Evolutionary conservation across 495 filamentous ascomycete species (phyloP).

Genomic region (Aspergillus ellipticus): DNA sequence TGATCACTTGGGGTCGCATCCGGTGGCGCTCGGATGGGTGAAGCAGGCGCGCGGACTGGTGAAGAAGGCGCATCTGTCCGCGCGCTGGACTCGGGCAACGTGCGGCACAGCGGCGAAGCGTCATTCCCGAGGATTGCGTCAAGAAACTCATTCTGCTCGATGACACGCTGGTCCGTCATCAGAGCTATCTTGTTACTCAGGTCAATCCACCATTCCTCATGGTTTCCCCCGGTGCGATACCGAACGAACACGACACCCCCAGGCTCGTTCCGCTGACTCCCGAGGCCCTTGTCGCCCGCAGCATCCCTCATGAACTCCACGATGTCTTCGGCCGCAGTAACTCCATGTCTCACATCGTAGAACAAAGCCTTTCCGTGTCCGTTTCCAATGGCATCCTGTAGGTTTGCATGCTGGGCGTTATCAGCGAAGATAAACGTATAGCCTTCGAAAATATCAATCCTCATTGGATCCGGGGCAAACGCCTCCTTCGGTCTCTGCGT

Average conservation of each 20-base stretch:
- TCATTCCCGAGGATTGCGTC: conserved; percentile 82
- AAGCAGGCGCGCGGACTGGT: too few relatives aligned
- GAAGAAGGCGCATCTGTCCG: conserved; percentile 10
- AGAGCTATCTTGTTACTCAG: conserved; percentile 64
- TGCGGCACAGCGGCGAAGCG: conserved; percentile 61
- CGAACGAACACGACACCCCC: conserved; percentile 78
- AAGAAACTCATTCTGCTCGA: conserved; percentile 89
- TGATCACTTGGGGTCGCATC: conserved; percentile 1
- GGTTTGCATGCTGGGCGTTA: conserved; percentile 68
- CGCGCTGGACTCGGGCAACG: conserved; percentile 46
- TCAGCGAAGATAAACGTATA: conserved; percentile 89
- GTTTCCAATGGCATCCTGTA: conserved; percentile 68
- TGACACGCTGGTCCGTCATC: conserved; percentile 70
- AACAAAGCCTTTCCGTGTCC: conserved; percentile 80
- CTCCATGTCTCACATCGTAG: conserved; percentile 55
- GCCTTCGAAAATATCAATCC: conserved; percentile 74
- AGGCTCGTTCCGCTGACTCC: conserved; percentile 56
- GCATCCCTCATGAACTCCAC: conserved; percentile 71
- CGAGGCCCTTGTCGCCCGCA: conserved; percentile 66
- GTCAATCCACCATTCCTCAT: conserved; percentile 65
- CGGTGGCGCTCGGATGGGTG: too few relatives aligned
- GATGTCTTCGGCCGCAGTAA: conserved; percentile 72
- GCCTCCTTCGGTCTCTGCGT: conserved; percentile 54
- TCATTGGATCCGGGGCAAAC: conserved; percentile 63
- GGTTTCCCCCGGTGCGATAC: conserved; percentile 59